Conservation (phyloP, 352 stramenopile species). For the Globisporangium okanoganense region DNA sequence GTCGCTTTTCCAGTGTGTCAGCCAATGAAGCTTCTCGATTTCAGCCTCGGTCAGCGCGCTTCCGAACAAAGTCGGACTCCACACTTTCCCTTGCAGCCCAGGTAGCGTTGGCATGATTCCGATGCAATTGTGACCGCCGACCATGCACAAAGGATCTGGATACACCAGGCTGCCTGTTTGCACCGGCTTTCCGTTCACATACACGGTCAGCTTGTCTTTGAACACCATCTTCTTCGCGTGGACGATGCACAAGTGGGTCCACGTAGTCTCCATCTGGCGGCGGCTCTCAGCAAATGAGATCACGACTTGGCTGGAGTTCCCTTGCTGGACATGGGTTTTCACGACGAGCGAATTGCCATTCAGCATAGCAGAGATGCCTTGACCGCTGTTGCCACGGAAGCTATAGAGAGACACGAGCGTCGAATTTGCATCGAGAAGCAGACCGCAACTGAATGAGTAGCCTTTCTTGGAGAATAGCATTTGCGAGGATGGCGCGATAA, state of each 20-base stretch:
- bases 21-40: constrained; percentile 72
- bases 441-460: constrained; percentile 65
- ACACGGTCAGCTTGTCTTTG: constrained; percentile 82
- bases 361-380: constrained; percentile 62
- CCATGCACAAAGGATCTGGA: constrained; percentile 62
- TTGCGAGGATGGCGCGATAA: constrained; percentile 55
- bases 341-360: constrained; percentile 53
- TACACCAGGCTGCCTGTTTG: constrained; percentile 72
- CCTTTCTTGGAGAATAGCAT: constrained; percentile 71
- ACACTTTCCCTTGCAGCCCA: constrained; percentile 63
- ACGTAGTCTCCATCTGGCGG: constrained; percentile 46
- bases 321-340: constrained; percentile 42
- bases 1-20: constrained; percentile 71
- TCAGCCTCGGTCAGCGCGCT: constrained; percentile 55
- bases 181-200: constrained; percentile 48
- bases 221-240: constrained; percentile 89
- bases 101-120: constrained; percentile 48
- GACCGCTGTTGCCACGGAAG: constrained; percentile 68
- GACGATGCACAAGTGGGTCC: constrained; percentile 75
- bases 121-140: constrained; percentile 69
- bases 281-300: constrained; percentile 51
- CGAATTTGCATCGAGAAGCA: constrained; percentile 36
- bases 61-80: constrained; percentile 75
- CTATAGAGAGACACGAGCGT: constrained; percentile 57
- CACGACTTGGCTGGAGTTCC: constrained; percentile 41